phyloP scores from a whole-genome alignment of 202 grass and related monocot genomes.

The Carex arenaria region DNA sequence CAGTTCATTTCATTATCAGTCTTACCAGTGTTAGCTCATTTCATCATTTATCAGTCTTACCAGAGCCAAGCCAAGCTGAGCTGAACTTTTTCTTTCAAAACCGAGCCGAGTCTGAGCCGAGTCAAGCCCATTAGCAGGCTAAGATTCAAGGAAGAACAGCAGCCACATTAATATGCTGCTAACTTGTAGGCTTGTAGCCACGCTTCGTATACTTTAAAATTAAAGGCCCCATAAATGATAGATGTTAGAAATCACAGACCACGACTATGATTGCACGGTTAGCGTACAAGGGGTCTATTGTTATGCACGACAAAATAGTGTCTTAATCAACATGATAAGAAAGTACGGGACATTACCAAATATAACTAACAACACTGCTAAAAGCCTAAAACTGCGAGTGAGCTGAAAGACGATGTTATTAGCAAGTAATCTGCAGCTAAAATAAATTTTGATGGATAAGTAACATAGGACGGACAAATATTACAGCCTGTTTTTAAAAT shows the following conservation, averaged over 20 bases:
- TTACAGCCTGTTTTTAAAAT: constrained; percentile 21
- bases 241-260: background rate
- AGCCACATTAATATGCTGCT: background rate
- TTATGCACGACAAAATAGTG: too few relatives aligned
- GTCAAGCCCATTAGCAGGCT: too few relatives aligned
- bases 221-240: too few relatives aligned
- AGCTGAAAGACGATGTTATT: background rate
- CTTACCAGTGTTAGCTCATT: too few relatives aligned
- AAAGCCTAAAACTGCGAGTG: background rate
- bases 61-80: too few relatives aligned
- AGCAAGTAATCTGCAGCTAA: background rate
- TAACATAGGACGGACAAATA: constrained; percentile 6
- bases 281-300: background rate
- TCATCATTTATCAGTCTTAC: too few relatives aligned
- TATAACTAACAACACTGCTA: background rate
- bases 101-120: too few relatives aligned
- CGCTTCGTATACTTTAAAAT: background rate
- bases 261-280: background rate
- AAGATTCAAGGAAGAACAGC: background rate
- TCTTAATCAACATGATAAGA: too few relatives aligned
- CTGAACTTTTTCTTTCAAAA: too few relatives aligned
- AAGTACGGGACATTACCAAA: too few relatives aligned
- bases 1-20: too few relatives aligned
- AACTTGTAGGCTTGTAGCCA: background rate
- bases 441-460: constrained; percentile 7